Percentiles rank a stretch among this genome's conserved stretches.
Conservation (phyloP, 2,329 filamentous ascomycete genomes). For the Ceratocystis huliohia region DNA sequence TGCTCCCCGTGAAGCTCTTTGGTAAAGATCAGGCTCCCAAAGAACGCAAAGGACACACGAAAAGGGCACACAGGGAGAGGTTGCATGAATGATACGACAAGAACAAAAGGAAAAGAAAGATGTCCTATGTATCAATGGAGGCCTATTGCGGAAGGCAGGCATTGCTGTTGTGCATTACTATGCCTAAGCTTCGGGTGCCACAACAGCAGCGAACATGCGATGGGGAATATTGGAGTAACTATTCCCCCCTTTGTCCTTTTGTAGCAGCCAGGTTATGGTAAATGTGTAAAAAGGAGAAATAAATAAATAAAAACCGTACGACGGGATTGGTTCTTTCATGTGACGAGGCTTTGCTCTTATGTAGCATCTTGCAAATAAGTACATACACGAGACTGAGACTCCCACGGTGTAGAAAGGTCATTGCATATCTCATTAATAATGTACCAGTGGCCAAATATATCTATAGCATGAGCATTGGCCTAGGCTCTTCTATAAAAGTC, state of each 20-base stretch:
- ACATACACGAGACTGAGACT: not conserved
- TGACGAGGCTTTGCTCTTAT: not conserved
- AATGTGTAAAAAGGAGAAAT: not conserved
- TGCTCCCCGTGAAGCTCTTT: not conserved
- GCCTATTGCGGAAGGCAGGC: not conserved
- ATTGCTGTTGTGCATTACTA: not conserved
- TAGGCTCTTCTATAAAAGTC: not conserved
- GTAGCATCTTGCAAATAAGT: not conserved
- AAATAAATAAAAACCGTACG: not conserved
- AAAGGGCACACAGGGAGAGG: too few relatives aligned
- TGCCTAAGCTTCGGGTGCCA: not conserved
- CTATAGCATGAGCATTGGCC: not conserved
- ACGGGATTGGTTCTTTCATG: not conserved
- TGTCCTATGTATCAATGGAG: not conserved
- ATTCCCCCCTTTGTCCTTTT: not conserved
- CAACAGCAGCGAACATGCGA: slow-evolving; percentile 1
- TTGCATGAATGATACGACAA: too few relatives aligned
- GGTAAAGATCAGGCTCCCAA: too few relatives aligned
- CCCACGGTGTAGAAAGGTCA: not conserved
- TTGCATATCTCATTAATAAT: not conserved
- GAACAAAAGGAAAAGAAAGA: not conserved
- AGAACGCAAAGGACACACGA: too few relatives aligned
- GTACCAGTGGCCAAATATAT: not conserved
- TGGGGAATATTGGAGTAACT: not conserved
- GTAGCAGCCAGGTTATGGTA: not conserved